Conservation (phyloP, 2,329 filamentous ascomycete species). For the Aspergillus persii region DNA sequence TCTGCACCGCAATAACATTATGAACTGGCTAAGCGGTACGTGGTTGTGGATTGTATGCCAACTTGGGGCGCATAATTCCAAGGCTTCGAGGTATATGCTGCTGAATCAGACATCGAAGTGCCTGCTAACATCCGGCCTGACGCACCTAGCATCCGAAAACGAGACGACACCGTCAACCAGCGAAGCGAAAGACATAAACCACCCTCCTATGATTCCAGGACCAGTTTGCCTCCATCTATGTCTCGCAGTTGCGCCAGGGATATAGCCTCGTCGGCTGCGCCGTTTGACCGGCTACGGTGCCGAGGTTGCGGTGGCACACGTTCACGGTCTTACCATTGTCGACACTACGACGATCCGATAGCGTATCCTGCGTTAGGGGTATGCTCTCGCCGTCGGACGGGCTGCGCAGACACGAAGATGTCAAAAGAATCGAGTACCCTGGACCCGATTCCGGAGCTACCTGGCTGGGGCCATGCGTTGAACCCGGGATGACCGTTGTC, state of each 20-base stretch:
- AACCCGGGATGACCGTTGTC: background rate
- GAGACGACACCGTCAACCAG: slow-evolving; percentile 4
- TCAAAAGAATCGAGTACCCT: background rate
- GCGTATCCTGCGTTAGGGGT: slow-evolving; percentile 5
- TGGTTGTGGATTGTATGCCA: slow-evolving; percentile 4
- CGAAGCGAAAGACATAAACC: slow-evolving; percentile 1
- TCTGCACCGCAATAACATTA: slow-evolving; percentile 5
- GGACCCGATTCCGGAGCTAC: background rate
- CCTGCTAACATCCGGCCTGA: slow-evolving; percentile 2
- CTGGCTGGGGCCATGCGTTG: background rate
- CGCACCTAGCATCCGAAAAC: slow-evolving; percentile 1
- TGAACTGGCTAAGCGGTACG: slow-evolving; percentile 3
- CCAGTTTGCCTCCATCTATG: slow-evolving; percentile 1
- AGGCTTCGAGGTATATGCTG: slow-evolving; percentile 5
- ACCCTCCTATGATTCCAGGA: background rate
- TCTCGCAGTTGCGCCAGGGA: background rate
- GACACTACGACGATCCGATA: background rate
- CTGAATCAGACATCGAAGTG: slow-evolving; percentile 2
- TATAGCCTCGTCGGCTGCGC: slow-evolving; percentile 3
- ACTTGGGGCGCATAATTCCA: slow-evolving; percentile 1
- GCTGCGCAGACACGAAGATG: slow-evolving; percentile 2
- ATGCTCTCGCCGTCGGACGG: slow-evolving; percentile 4
- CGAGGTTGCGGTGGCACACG: slow-evolving; percentile 4
- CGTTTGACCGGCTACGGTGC: slow-evolving; percentile 4
- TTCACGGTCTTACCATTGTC: slow-evolving; percentile 5